Base-by-base conservation (phyloP, 805 yeast genomes). In the Starmerella stigmatis region DNA sequence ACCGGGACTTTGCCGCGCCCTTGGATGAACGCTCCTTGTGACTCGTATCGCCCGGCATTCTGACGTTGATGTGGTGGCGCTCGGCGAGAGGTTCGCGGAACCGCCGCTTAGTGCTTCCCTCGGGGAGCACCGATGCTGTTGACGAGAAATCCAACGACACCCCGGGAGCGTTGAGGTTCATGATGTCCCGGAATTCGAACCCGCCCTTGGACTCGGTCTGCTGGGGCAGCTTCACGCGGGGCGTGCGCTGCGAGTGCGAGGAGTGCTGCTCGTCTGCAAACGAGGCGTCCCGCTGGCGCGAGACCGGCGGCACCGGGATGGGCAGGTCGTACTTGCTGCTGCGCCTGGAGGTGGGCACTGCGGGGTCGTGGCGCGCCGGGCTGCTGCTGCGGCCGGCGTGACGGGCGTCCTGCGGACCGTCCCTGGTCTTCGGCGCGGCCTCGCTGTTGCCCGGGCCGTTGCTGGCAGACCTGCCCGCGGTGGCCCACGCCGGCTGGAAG, bases 11-110 rank as follows among this genome's bases (percentile, higher is more conserved):
- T n/a, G n/a, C 16, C 12, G 31, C 31, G 9, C 12, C 16, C 31
- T 28, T 7, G 31, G 31, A 9, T 28, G n/a, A n/a, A n/a, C n/a
- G n/a, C n/a, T 21, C 7, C n/a, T 23, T 23, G n/a, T 29, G 40
- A 5, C 21, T 36, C 15, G 21, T 19, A 16, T 25, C 30, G 21
- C 40, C 40, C 13, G 40, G 40, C 30, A 36, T 36, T 7, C 30
- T 29, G 9, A 36, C 40, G 22, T 23, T 36, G 30, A 30, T 21
- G 21, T 13, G 40, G 22, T 21, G 29, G n/a, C 40, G 40, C 21
- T 36, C 40, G n/a, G 22, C 29, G 21, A 25, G 40, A 22, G 40
- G 40, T 25, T 36, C 40, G 15, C 40, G 28, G 30, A 7, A 36
- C 15, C 25, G 30, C 11, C 29, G 25, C 30, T 25, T 16, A 7